Evolutionary conservation across 768 basidiomycete species (phyloP).

Genomic region (Albatrellus ellisii): DNA sequence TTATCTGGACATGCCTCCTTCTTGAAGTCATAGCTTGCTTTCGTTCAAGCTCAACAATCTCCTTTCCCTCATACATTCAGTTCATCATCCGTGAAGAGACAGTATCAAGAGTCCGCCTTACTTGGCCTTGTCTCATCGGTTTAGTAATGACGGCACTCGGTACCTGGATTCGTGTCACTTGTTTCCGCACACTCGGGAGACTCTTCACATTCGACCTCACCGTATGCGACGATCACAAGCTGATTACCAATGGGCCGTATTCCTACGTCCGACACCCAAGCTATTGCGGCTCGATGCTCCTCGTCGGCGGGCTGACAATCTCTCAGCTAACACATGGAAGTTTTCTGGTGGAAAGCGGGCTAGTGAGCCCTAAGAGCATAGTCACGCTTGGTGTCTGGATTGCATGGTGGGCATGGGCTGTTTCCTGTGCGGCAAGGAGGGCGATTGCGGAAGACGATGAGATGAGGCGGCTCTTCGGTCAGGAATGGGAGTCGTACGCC

Average conservation of each 20-base stretch:
- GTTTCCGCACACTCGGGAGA: constrained; percentile 8
- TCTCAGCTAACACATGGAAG: background rate
- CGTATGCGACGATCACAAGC: constrained; percentile 1
- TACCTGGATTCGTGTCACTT: background rate
- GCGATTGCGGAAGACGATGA: constrained; percentile 38
- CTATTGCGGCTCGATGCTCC: constrained; percentile 5
- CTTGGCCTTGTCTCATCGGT: background rate
- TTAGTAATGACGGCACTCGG: background rate
- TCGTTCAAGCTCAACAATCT: too few relatives aligned
- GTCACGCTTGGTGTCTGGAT: background rate
- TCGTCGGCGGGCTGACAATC: background rate
- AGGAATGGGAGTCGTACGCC: constrained; percentile 37
- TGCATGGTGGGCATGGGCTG: background rate
- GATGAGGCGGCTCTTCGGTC: constrained; percentile 30
- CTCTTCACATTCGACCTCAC: constrained; percentile 10
- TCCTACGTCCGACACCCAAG: constrained; percentile 10
- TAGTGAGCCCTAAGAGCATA: background rate
- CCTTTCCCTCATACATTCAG: too few relatives aligned
- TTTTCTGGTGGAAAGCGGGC: background rate
- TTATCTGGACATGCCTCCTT: background rate
- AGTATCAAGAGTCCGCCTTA: too few relatives aligned
- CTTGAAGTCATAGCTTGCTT: background rate
- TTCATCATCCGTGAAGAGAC: too few relatives aligned
- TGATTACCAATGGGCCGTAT: constrained; percentile 10
- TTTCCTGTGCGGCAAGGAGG: constrained; percentile 10